Percentiles rank a stretch among this genome's conserved stretches.
Conservation (phyloP, 441 rosid species). For the Gossypium gossypioides region DNA sequence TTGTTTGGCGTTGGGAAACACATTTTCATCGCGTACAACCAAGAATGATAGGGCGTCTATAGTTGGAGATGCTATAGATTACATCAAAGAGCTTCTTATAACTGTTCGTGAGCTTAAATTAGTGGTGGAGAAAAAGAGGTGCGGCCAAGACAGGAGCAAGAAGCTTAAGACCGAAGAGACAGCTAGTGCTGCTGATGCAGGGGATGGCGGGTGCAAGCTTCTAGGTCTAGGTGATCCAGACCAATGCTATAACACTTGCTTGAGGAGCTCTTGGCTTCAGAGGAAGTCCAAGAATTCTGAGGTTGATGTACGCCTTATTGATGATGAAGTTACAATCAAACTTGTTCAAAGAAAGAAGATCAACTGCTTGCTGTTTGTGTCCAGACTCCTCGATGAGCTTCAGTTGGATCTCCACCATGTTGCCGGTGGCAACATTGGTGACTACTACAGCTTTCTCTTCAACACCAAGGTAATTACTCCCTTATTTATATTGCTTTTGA, state of each 20-base stretch:
- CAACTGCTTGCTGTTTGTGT: slow-evolving; percentile 62
- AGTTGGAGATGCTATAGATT: slow-evolving; percentile 67
- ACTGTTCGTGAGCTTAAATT: slow-evolving; percentile 67
- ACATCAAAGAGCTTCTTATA: slow-evolving; percentile 63
- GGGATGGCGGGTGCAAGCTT: slow-evolving; percentile 35
- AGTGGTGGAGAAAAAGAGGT: slow-evolving; percentile 63
- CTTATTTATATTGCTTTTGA: background rate
- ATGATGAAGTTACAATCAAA: slow-evolving; percentile 84
- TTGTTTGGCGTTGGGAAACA: background rate
- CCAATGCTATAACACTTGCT: slow-evolving; percentile 38
- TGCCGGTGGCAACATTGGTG: slow-evolving; percentile 84
- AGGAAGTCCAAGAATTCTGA: slow-evolving; percentile 68
- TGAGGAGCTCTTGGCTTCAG: slow-evolving; percentile 79
- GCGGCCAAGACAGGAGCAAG: slow-evolving; percentile 50
- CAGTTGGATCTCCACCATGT: slow-evolving; percentile 77
- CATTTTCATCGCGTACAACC: background rate
- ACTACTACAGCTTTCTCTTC: slow-evolving; percentile 64
- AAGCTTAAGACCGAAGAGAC: slow-evolving; percentile 42
- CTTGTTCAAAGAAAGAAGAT: slow-evolving; percentile 70
- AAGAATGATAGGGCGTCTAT: slow-evolving; percentile 75
- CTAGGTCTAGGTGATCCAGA: slow-evolving; percentile 28
- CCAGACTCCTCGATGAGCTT: slow-evolving; percentile 70
- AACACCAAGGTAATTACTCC: slow-evolving; percentile 58
- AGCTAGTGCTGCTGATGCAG: slow-evolving; percentile 15
- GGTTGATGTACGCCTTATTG: slow-evolving; percentile 77